These are phyloP conservation scores for Vigna angularis DNA, from an alignment of 306 rosid genomes.

Conservation along the genomic window DNA sequence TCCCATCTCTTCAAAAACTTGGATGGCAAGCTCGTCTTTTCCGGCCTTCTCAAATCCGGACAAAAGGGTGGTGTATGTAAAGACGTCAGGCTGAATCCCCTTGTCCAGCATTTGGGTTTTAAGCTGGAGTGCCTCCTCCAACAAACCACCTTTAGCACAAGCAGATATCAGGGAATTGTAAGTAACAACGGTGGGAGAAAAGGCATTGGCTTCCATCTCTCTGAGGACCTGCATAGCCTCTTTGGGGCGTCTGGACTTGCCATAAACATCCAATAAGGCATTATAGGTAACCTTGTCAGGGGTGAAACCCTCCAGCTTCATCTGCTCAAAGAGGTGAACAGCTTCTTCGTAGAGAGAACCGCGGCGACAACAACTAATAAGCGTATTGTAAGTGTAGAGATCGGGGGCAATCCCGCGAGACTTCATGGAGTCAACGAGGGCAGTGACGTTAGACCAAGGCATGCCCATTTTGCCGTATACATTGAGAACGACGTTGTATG, in stretches of 20 bases:
- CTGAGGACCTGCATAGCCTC: constrained; percentile 83
- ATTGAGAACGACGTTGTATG: constrained; percentile 78
- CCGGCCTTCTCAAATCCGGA: constrained; percentile 86
- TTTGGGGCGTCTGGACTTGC: constrained; percentile 80
- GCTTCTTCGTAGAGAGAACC: constrained; percentile 84
- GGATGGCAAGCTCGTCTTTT: constrained; percentile 76
- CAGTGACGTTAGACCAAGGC: constrained; percentile 76
- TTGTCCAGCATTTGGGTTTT: constrained; percentile 76
- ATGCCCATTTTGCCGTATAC: constrained; percentile 94
- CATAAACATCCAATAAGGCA: constrained; percentile 87
- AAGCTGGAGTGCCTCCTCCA: constrained; percentile 72
- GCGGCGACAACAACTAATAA: constrained; percentile 77
- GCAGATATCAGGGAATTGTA: constrained; percentile 89
- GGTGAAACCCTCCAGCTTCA: constrained; percentile 62
- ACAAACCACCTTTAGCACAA: constrained; percentile 74
- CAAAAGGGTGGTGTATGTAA: constrained; percentile 87
- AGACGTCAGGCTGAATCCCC: constrained; percentile 86
- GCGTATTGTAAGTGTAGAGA: constrained; percentile 83
- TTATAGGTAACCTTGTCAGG: constrained; percentile 88
- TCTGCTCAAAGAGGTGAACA: constrained; percentile 61
- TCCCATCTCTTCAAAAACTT: constrained; percentile 74
- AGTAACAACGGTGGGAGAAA: constrained; percentile 67
- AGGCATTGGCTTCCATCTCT: constrained; percentile 80
- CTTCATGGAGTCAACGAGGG: constrained; percentile 67
- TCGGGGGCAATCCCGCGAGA: constrained; percentile 69